Conservation (phyloP, 2,329 filamentous ascomycete genomes). For the Dryadomyces quercivorus region DNA sequence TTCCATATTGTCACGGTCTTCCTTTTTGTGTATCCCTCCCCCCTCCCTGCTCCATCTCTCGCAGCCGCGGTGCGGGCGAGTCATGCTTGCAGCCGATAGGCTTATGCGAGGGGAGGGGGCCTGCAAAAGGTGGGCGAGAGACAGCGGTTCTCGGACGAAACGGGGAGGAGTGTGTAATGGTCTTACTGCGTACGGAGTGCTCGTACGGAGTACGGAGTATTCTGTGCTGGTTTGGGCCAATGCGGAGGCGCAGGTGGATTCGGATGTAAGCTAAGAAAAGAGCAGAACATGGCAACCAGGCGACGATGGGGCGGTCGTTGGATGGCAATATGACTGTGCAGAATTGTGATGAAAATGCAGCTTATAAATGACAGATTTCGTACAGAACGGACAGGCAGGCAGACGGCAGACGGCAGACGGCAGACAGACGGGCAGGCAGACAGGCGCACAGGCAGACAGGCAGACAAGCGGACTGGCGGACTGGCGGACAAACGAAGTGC, state of each 20-base stretch:
- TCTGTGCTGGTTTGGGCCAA: neutral
- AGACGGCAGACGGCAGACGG: too few species aligned
- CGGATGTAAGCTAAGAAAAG: neutral
- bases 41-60: neutral
- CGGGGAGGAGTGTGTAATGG: neutral
- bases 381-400: too few species aligned
- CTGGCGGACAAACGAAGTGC: too few species aligned
- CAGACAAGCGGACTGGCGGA: too few species aligned
- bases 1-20: constrained; percentile 29
- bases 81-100: neutral
- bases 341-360: neutral
- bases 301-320: neutral
- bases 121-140: neutral
- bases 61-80: too few species aligned
- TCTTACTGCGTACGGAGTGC: too few species aligned
- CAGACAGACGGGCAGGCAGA: too few species aligned
- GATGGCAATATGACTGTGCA: neutral
- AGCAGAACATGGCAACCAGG: neutral
- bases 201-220: too few species aligned
- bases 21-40: constrained; percentile 13
- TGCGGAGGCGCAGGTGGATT: neutral
- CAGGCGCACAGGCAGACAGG: too few species aligned
- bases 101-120: neutral
- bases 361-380: neutral
- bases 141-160: neutral